phyloP scores from a whole-genome alignment of 768 basidiomycete genomes.

The Podaxis carcinomalis region DNA sequence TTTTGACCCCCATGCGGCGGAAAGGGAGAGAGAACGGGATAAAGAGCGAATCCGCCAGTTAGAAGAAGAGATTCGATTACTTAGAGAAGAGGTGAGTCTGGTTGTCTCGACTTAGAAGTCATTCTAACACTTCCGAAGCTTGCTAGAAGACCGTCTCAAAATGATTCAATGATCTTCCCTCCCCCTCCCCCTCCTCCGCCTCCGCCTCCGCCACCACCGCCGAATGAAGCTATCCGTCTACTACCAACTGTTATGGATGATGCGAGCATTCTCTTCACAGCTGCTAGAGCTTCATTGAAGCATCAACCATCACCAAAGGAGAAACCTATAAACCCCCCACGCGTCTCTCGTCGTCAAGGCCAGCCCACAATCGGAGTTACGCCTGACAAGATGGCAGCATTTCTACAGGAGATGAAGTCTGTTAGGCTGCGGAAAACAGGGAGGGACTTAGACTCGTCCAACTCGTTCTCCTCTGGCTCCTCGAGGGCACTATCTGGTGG shows the following conservation, averaged over 20 bases:
- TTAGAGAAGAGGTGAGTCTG: constrained; percentile 52
- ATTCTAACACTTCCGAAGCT: constrained; percentile 31
- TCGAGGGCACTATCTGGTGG: neutral
- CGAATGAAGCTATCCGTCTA: constrained; percentile 26
- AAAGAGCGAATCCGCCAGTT: constrained; percentile 60
- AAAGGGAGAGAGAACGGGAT: constrained; percentile 47
- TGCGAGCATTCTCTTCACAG: constrained; percentile 38
- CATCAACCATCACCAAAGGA: constrained; percentile 54
- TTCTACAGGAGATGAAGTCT: constrained; percentile 76
- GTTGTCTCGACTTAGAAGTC: neutral
- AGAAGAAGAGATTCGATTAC: constrained; percentile 58
- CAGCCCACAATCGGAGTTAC: constrained; percentile 70
- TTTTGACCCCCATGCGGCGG: constrained; percentile 21
- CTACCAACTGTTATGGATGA: constrained; percentile 29
- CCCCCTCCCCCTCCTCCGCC: constrained; percentile 42
- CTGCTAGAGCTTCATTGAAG: constrained; percentile 65
- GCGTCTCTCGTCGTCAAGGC: constrained; percentile 40
- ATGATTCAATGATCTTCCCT: constrained; percentile 18
- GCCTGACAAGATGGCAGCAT: constrained; percentile 80
- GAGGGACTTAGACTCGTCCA: constrained; percentile 13
- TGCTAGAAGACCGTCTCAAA: constrained; percentile 30
- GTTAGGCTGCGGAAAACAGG: constrained; percentile 58
- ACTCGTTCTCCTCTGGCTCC: constrained; percentile 10
- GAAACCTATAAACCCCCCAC: constrained; percentile 57
- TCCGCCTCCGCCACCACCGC: constrained; percentile 42